Evolutionary conservation across 129 eudicot genomes (phyloP), one percentile per base, ranked within the genome.

Genomic region (Artemisia argyi): DNA sequence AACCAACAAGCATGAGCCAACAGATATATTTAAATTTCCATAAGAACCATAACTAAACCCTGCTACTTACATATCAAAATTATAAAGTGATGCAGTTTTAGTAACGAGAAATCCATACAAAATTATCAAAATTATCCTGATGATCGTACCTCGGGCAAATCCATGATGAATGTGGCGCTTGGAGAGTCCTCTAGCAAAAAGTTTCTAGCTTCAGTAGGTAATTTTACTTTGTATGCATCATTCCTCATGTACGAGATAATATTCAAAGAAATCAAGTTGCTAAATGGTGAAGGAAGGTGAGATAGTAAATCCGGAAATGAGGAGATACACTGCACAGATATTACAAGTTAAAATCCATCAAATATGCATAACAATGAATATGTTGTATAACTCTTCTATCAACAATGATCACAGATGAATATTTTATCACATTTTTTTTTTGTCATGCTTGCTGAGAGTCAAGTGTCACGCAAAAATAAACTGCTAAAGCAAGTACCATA

Each of bases 221-320:
- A 16, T 16, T 18, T 20, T 44, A 66, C 56, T 26, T 68, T n/a
- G 61, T 50, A 68, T 24, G 48, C 47, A 14, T 62, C 49, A 39
- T 1, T 6, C 10, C 46, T 39, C 46, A 6, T 39, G 58, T 11
- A 12, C 6, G 58, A 48, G 42, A 20, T 57, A 11, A 66, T 66
- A 66, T 49, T 48, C 14, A 66, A 5, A 39, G 56, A 48, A 48
- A 66, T 66, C 11, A 66, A 22, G 35, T 66, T 48, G 57, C 71
- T 50, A 68, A 68, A 68, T 7, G 61, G 73, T 3, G 73, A 51
- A 50, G 73, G 73, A 68, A 17, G 73, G 73, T 68, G 73, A 4
- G 24, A 51, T 68, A 68, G 2, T 16, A 69, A 28, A 32, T 53
- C 50, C 4, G 73, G 73, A 69, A 52, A 69, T 10, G 51, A 28